phyloP scores from a whole-genome alignment of 1,284 basidiomycete species.

The Limonomyces culmigenus region DNA sequence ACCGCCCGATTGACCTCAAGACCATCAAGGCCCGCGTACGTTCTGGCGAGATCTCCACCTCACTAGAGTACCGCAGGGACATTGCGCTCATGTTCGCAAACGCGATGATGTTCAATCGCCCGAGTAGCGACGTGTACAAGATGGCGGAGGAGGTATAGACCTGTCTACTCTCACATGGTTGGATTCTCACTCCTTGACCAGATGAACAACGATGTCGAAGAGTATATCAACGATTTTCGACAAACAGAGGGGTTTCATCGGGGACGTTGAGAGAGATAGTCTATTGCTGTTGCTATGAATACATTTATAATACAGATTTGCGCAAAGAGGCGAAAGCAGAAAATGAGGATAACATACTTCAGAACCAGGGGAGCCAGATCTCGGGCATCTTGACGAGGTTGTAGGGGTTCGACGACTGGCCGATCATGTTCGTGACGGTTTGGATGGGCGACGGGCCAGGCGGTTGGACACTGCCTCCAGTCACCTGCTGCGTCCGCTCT shows the following conservation, averaged over 20 bases:
- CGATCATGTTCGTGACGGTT: conserved; percentile 76
- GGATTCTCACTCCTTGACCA: conserved; percentile 14
- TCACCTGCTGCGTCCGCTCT: too few relatives aligned
- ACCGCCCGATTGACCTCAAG: conserved; percentile 84
- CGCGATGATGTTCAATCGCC: conserved; percentile 88
- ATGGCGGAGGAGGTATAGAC: conserved; percentile 79
- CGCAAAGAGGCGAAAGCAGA: conserved; percentile 2
- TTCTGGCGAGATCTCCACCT: conserved; percentile 65
- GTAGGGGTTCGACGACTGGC: conserved; percentile 55
- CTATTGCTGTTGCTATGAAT: too few relatives aligned
- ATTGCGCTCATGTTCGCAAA: conserved; percentile 90
- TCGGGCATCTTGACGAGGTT: conserved; percentile 71
- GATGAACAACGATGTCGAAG: conserved; percentile 80
- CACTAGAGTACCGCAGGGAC: conserved; percentile 78
- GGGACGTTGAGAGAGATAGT: too few relatives aligned
- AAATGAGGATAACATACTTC: conserved; percentile 8
- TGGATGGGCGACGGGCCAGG: too few relatives aligned
- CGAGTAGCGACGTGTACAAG: conserved; percentile 63
- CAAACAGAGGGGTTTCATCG: conserved; percentile 58
- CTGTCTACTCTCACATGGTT: background rate
- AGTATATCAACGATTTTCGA: conserved; percentile 57
- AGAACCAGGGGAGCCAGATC: conserved; percentile 76
- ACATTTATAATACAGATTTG: background rate
- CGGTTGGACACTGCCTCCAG: too few relatives aligned
- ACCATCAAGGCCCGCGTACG: conserved; percentile 73